A percentile compares a stretch with the other conserved stretches of the same genome.
phyloP scores from a whole-genome alignment of 2,329 filamentous ascomycete species.

The Pseudogymnoascus sp. region DNA sequence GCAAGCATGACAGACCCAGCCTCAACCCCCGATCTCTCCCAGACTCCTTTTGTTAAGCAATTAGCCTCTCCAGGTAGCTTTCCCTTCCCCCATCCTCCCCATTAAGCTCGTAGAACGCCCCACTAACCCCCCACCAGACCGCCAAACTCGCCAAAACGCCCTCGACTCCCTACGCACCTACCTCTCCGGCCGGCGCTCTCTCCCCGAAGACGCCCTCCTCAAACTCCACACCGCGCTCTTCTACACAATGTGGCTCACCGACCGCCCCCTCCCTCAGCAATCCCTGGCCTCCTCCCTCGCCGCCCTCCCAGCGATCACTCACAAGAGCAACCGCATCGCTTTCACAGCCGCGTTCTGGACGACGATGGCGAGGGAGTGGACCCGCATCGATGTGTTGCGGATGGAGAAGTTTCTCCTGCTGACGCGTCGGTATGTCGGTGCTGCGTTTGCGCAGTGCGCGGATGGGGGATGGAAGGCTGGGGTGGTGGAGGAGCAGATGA shows the following conservation, averaged over 20 bases:
- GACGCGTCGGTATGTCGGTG: conserved; percentile 67
- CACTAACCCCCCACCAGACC: conserved; percentile 46
- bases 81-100: background rate
- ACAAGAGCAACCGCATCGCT: conserved; percentile 35
- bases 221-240: conserved; percentile 95
- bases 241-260: conserved; percentile 90
- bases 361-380: conserved; percentile 63
- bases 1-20: background rate
- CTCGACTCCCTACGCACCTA: conserved; percentile 70
- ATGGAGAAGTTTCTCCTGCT: conserved; percentile 92
- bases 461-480: conserved; percentile 31
- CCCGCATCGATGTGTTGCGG: conserved; percentile 62
- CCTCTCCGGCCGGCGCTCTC: conserved; percentile 53
- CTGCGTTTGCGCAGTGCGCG: conserved; percentile 50
- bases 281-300: conserved; percentile 72
- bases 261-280: conserved; percentile 82
- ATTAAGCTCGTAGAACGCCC: background rate
- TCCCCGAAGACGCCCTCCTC: conserved; percentile 63
- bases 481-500: conserved; percentile 37
- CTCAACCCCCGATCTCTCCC: conserved; percentile 20
- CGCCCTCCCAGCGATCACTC: conserved; percentile 55
- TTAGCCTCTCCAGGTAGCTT: conserved; percentile 30
- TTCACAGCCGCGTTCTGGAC: conserved; percentile 62
- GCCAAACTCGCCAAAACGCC: conserved; percentile 68
- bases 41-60: conserved; percentile 31